Conservation (phyloP, 2,329 filamentous ascomycete genomes). For the Diaporthe caulivora region DNA sequence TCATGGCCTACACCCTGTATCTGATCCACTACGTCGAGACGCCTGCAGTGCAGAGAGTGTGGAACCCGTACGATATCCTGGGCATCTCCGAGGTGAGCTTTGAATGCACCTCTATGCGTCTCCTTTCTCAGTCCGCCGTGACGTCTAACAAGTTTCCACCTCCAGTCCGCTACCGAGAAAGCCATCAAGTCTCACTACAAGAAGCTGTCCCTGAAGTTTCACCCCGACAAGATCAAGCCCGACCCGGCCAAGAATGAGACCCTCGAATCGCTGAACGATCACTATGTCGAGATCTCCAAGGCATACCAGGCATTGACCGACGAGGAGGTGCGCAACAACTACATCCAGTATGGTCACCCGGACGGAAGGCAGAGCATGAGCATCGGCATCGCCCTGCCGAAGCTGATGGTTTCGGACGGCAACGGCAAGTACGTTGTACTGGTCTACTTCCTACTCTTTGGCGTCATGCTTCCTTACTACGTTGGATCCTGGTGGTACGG, state of each 20-base stretch:
- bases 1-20: slow-evolving; percentile 93
- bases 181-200: slow-evolving; percentile 94
- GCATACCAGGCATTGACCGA: slow-evolving; percentile 98
- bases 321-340: slow-evolving; percentile 97
- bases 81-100: slow-evolving; percentile 80
- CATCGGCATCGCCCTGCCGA: slow-evolving; percentile 95
- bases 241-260: slow-evolving; percentile 92
- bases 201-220: slow-evolving; percentile 84
- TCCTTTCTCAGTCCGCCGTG: slow-evolving; percentile 22
- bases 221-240: slow-evolving; percentile 92
- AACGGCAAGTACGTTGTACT: slow-evolving; percentile 96
- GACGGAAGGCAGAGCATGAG: slow-evolving; percentile 99
- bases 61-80: slow-evolving; percentile 97
- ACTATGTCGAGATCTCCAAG: slow-evolving; percentile 96
- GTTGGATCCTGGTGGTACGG: slow-evolving; percentile 99
- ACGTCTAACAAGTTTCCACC: slow-evolving; percentile 29
- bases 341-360: slow-evolving; percentile 93
- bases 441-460: slow-evolving; percentile 88
- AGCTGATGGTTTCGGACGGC: slow-evolving; percentile 91
- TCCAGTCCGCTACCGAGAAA: slow-evolving; percentile 83
- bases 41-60: slow-evolving; percentile 77
- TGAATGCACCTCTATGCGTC: slow-evolving; percentile 28
- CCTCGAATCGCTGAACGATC: slow-evolving; percentile 82
- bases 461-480: slow-evolving; percentile 89
- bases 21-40: slow-evolving; percentile 85